Percentiles rank a stretch among this genome's conserved stretches.
Evolutionary conservation across 176 grass and related monocot genomes (phyloP).

Genomic region (Guadua angustifolia): DNA sequence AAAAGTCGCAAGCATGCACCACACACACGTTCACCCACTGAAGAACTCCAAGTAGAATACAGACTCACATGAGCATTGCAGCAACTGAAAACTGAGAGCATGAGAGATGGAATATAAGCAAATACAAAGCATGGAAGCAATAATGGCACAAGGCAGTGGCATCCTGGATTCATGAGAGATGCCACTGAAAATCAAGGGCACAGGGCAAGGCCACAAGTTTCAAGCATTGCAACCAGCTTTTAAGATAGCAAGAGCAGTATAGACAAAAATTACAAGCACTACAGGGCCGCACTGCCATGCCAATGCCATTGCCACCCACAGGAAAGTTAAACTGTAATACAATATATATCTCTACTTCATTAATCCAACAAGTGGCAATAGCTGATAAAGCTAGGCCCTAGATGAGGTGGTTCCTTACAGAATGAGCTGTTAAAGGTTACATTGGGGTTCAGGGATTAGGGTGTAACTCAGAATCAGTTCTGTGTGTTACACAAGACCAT

Average conservation of each 20-base stretch:
- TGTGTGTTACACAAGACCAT: slow-evolving; percentile 48
- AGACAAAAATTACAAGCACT: slow-evolving; percentile 42
- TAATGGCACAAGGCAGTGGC: slow-evolving; percentile 34
- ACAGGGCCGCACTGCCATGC: slow-evolving; percentile 11
- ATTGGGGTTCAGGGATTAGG: slow-evolving; percentile 41
- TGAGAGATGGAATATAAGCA: slow-evolving; percentile 35
- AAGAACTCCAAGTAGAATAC: slow-evolving; percentile 21
- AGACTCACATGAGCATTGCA: slow-evolving; percentile 35
- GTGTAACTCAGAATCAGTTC: slow-evolving; percentile 54
- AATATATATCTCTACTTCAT: slow-evolving; percentile 38
- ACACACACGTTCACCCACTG: not conserved
- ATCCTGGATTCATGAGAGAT: slow-evolving; percentile 24
- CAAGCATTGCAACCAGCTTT: slow-evolving; percentile 35
- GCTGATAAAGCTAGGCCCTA: slow-evolving; percentile 37
- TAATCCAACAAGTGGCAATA: slow-evolving; percentile 27
- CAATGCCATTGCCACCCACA: slow-evolving; percentile 17
- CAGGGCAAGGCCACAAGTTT: slow-evolving; percentile 8
- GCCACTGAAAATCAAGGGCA: slow-evolving; percentile 27
- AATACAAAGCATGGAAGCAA: slow-evolving; percentile 41
- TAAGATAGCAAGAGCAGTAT: not conserved
- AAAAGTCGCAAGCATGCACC: slow-evolving; percentile 45
- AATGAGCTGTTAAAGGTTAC: slow-evolving; percentile 55
- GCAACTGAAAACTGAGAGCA: slow-evolving; percentile 18
- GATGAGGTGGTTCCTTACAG: slow-evolving; percentile 31
- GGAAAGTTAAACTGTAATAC: slow-evolving; percentile 36